These are phyloP conservation scores for Fraxinus paxiana DNA, from an alignment of 305 asterid species.

Conservation along the genomic window DNA sequence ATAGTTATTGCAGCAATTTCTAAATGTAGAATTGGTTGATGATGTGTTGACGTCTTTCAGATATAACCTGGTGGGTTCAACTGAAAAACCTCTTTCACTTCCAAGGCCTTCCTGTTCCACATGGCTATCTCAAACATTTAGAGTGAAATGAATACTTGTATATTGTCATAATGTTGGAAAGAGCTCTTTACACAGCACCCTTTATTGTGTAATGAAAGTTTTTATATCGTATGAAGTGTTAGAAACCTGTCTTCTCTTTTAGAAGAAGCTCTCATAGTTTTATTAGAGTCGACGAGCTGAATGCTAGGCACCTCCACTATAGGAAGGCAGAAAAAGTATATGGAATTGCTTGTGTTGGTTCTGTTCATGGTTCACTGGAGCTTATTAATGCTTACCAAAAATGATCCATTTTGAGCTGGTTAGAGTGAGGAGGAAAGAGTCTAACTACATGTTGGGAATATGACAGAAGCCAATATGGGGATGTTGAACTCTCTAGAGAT, in stretches of 20 bases:
- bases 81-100: not conserved
- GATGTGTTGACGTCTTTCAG: not conserved
- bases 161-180: not conserved
- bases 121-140: not conserved
- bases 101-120: not conserved
- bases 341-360: not conserved
- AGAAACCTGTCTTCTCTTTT: not conserved
- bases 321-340: not conserved
- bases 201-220: not conserved
- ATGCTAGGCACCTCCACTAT: not conserved
- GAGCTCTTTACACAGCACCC: not conserved
- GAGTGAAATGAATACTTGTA: not conserved
- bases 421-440: not conserved
- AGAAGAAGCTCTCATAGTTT: not conserved
- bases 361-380: not conserved
- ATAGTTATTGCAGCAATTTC: not conserved
- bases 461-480: not conserved
- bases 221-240: not conserved
- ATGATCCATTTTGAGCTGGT: not conserved
- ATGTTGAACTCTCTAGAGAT: conserved; percentile 9
- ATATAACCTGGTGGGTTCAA: not conserved
- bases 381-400: conserved; percentile 1
- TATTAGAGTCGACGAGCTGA: not conserved
- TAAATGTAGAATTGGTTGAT: not conserved
- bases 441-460: not conserved